phyloP scores from a whole-genome alignment of 1,284 basidiomycete genomes.

The Omphalotus olearius region DNA sequence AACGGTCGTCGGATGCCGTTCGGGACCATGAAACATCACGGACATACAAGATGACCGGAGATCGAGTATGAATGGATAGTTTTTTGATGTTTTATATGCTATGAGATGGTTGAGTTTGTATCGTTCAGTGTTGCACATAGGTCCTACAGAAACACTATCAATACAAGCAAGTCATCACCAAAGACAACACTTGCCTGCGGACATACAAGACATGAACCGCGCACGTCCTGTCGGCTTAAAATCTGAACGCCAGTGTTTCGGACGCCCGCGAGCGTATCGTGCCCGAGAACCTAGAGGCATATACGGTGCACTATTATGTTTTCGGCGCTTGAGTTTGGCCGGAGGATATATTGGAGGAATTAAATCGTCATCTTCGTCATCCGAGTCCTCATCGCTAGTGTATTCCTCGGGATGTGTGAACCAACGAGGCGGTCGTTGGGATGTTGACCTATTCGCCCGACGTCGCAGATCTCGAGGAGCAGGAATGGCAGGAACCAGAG shows the following conservation, averaged over 20 bases:
- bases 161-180: background rate
- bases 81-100: background rate
- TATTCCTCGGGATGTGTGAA: too few relatives aligned
- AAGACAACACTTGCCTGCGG: background rate
- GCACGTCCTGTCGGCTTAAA: background rate
- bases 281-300: too few relatives aligned
- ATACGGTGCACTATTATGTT: too few relatives aligned
- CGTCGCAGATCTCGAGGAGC: too few relatives aligned
- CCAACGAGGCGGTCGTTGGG: too few relatives aligned
- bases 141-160: background rate
- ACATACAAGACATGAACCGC: background rate
- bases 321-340: too few relatives aligned
- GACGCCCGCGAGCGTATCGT: background rate
- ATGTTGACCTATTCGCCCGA: too few relatives aligned
- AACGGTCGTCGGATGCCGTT: background rate
- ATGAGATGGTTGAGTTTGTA: background rate
- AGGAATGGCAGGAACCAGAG: too few relatives aligned
- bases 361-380: too few relatives aligned
- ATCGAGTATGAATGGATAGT: background rate
- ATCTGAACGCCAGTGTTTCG: constrained; percentile 5
- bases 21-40: background rate
- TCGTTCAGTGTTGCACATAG: background rate
- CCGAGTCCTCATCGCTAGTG: too few relatives aligned
- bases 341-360: too few relatives aligned
- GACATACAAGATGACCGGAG: background rate